phyloP scores from a whole-genome alignment of 2,329 filamentous ascomycete genomes.

The Pyricularia sp. region DNA sequence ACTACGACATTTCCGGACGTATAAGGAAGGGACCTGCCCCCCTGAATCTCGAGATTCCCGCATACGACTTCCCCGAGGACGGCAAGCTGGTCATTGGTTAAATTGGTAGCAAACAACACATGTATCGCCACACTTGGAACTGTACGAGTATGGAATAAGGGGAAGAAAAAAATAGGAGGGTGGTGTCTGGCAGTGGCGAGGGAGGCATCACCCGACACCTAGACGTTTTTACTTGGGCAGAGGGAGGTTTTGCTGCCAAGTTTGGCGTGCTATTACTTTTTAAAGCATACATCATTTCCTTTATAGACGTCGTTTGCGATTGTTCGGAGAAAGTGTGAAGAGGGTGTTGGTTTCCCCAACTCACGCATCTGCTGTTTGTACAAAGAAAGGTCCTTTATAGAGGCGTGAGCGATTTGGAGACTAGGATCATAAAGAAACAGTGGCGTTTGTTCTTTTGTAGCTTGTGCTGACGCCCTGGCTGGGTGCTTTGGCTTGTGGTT shows the following conservation, averaged over 20 bases:
- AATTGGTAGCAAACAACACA: constrained; percentile 13
- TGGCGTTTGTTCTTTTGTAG: not conserved
- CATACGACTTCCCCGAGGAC: constrained; percentile 87
- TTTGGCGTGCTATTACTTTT: not conserved
- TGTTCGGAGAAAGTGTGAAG: not conserved
- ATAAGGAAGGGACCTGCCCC: constrained; percentile 95
- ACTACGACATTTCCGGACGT: constrained; percentile 99
- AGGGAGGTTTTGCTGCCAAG: not conserved
- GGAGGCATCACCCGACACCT: not conserved
- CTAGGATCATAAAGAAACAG: not conserved
- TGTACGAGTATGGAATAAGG: constrained; percentile 3
- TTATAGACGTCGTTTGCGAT: not conserved
- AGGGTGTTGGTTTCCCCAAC: not conserved
- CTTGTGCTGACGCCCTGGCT: not conserved
- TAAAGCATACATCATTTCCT: not conserved
- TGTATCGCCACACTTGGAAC: not conserved
- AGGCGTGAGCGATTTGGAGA: not conserved
- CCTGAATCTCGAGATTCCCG: constrained; percentile 90
- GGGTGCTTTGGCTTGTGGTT: not conserved
- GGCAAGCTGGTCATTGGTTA: constrained; percentile 88
- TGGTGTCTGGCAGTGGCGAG: not conserved
- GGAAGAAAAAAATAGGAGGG: not conserved
- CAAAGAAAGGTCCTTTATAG: not conserved
- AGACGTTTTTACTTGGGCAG: not conserved
- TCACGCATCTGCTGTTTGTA: not conserved